Base-by-base conservation (phyloP, 345 rosid species). In the Gossypium longicalyx region DNA sequence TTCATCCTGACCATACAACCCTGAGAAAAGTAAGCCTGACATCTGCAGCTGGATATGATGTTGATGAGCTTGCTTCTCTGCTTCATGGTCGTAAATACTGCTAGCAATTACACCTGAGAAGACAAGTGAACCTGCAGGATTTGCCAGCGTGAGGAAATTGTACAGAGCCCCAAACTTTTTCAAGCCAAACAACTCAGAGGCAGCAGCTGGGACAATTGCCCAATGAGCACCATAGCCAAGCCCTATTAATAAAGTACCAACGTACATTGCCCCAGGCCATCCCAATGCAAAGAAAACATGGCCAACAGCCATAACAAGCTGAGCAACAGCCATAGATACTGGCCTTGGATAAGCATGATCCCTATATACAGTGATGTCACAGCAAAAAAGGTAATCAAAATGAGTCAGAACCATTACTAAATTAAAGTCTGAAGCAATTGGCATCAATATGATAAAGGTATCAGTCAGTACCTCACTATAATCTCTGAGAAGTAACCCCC, bases 151-250 rank as follows among this genome's bases (percentile, higher is more conserved):
- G 71, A 96, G 91, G 86, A 96, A 96, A 78, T 96, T 96, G 88
- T 96, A 96, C 66, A 96, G 70, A 34, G 93, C 97, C 62, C 99
- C 97, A 17, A 96, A 91, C 70, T 96, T 96, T 73, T 96, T 96
- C 76, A 96, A 72, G 71, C 99, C 99, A 67, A 96, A 96, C 77
- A 96, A 86, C 89, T 96, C 97, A 0, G 99, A 96, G 54, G 99
- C 97, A 49, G 97, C 84, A 44, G 98, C 99, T 3, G 99, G 99
- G 66, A 96, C 94, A 52, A 96, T 91, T 20, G 98, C 98, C 99
- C 98, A 96, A 53, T 93, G 98, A n/a, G 98, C 89, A 20, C 99
- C 99, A 54, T 96, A 93, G 51, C 98, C 97, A 2, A 91, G 93
- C 17, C 99, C 99, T 20, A 90, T 91, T 86, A 96, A 67, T 61